These are phyloP conservation scores for Puccinia triticina DNA, from an alignment of 1,284 basidiomycete species.

Conservation along the genomic window DNA sequence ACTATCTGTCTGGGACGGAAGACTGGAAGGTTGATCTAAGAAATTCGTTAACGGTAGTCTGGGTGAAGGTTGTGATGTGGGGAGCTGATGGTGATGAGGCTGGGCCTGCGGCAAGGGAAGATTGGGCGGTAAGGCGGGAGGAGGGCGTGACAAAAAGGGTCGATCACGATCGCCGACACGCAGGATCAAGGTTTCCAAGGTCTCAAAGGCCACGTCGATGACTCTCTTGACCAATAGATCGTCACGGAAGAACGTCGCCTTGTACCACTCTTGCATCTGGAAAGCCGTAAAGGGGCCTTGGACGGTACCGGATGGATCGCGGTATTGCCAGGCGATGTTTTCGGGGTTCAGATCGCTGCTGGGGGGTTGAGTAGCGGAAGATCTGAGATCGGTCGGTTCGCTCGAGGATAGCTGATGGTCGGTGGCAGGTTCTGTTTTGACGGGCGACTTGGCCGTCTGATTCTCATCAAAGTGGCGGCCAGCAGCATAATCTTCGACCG, in stretches of 20 bases:
- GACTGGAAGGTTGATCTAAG: conserved; percentile 25
- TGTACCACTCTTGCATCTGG: conserved; percentile 51
- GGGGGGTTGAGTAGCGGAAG: not conserved
- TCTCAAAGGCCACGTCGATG: conserved; percentile 60
- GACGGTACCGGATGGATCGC: conserved; percentile 42
- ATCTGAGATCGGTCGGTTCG: not conserved
- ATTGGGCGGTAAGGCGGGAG: conserved; percentile 47
- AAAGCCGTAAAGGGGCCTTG: conserved; percentile 49
- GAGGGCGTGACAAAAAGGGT: conserved; percentile 59
- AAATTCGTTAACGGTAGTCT: not conserved
- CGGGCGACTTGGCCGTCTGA: not conserved
- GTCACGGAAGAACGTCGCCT: conserved; percentile 42
- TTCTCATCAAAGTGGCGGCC: not conserved
- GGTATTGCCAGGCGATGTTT: conserved; percentile 50
- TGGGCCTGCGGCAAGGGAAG: conserved; percentile 36
- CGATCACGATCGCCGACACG: conserved; percentile 58
- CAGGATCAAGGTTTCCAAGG: conserved; percentile 60
- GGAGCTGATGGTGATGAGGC: conserved; percentile 12
- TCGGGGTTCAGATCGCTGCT: conserved; percentile 33
- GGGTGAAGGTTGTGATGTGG: conserved; percentile 18
- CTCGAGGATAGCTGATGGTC: not conserved
- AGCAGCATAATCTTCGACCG: not conserved
- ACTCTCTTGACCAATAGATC: conserved; percentile 55
- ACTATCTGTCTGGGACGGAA: conserved; percentile 7
- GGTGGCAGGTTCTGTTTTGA: not conserved